These are phyloP conservation scores for Aspergillus novofumigatus DNA, from an alignment of 2,329 filamentous ascomycete species.

Conservation along the genomic window DNA sequence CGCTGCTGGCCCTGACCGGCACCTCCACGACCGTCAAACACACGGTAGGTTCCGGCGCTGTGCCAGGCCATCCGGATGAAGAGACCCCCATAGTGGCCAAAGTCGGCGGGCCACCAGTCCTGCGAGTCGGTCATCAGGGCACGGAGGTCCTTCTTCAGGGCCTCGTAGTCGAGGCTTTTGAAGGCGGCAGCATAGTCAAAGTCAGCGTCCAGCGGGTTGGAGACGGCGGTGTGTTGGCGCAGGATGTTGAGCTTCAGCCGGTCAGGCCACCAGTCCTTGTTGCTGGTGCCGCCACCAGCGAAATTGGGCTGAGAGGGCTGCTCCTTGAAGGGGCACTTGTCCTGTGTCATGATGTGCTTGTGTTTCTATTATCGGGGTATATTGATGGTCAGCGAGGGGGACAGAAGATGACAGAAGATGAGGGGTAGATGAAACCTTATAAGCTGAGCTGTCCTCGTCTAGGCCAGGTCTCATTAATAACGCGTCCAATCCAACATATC, in stretches of 20 bases:
- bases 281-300: constrained; percentile 62
- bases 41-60: constrained; percentile 72
- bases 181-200: constrained; percentile 72
- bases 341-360: constrained; percentile 18
- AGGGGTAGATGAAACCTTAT: too few relatives aligned
- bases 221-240: constrained; percentile 62
- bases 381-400: too few relatives aligned
- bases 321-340: constrained; percentile 24
- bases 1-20: constrained; percentile 72
- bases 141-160: constrained; percentile 69
- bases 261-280: constrained; percentile 71
- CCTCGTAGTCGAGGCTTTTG: constrained; percentile 66
- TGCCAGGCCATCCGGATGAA: constrained; percentile 82
- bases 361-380: too few relatives aligned
- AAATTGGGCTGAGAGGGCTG: constrained; percentile 28
- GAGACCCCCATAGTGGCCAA: constrained; percentile 74
- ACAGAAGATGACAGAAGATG: too few relatives aligned
- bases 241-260: constrained; percentile 66
- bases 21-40: constrained; percentile 69
- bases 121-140: constrained; percentile 72
- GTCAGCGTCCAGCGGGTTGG: constrained; percentile 61
- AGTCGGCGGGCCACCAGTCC: constrained; percentile 78
- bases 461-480: too few relatives aligned
- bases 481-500: too few relatives aligned
- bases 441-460: too few relatives aligned